phyloP scores from a whole-genome alignment of 169 alveolate genomes.

The Babesia divergens region DNA sequence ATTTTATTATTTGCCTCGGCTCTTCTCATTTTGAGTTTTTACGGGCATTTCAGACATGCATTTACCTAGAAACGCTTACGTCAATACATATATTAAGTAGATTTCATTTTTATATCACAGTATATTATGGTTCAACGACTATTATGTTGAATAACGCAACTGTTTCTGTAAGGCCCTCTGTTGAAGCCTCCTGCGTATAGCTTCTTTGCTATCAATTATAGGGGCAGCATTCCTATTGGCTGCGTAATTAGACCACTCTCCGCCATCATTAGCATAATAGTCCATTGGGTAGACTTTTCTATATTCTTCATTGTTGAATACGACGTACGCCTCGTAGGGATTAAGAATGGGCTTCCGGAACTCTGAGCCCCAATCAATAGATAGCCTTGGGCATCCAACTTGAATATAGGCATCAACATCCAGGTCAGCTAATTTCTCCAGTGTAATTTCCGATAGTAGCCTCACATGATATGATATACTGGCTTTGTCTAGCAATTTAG shows the following conservation, averaged over 20 bases:
- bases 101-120: too few species aligned
- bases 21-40: too few species aligned
- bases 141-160: neutral
- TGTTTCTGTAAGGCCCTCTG: conserved; percentile 12
- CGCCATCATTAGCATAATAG: conserved; percentile 83
- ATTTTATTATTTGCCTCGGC: too few species aligned
- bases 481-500: conserved; percentile 37
- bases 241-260: conserved; percentile 85
- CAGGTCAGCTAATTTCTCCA: conserved; percentile 61
- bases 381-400: conserved; percentile 98
- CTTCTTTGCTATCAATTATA: conserved; percentile 7
- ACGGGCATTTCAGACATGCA: too few species aligned
- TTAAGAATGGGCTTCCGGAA: conserved; percentile 91
- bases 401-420: conserved; percentile 76
- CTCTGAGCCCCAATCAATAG: conserved; percentile 98
- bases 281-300: conserved; percentile 85
- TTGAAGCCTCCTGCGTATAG: conserved; percentile 11
- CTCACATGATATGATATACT: conserved; percentile 44
- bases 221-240: conserved; percentile 34
- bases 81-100: too few species aligned
- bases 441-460: conserved; percentile 72
- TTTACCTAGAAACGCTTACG: too few species aligned
- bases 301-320: conserved; percentile 78
- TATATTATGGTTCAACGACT: too few species aligned
- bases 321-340: conserved; percentile 96